Evolutionary conservation across 1,284 basidiomycete species (phyloP).

Genomic region (Ustilago crameri): DNA sequence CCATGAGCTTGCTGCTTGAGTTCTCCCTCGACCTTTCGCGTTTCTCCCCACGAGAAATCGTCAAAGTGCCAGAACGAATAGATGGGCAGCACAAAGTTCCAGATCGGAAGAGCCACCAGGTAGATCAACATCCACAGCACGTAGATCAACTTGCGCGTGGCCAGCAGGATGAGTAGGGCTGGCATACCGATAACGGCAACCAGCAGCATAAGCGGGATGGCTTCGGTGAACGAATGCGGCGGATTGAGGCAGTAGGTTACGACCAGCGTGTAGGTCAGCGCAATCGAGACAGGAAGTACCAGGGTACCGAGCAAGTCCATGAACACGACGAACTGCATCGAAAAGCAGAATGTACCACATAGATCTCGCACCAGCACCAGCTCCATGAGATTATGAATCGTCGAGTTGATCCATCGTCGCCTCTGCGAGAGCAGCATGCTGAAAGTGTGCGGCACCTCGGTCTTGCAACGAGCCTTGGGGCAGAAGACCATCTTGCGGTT

Average conservation of each 20-base stretch:
- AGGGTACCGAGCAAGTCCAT: conserved; percentile 98
- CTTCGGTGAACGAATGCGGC: conserved; percentile 86
- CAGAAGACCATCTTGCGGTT: conserved; percentile 97
- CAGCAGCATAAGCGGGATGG: conserved; percentile 91
- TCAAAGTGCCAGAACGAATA: conserved; percentile 99
- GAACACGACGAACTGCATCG: conserved; percentile 85
- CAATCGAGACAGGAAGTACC: conserved; percentile 92
- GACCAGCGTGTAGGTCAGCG: conserved; percentile 87
- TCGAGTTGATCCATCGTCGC: conserved; percentile 99
- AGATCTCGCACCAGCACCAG: conserved; percentile 95
- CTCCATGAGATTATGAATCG: conserved; percentile 99
- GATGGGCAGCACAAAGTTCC: conserved; percentile 77
- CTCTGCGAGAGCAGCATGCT: conserved; percentile 92
- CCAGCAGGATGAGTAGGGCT: conserved; percentile 89
- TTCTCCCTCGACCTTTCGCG: conserved; percentile 85
- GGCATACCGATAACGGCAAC: conserved; percentile 91
- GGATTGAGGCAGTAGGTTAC: conserved; percentile 81
- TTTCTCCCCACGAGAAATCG: conserved; percentile 99
- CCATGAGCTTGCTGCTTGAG: conserved; percentile 77
- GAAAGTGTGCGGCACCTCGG: conserved; percentile 96
- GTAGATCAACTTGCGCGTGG: conserved; percentile 93
- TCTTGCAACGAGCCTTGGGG: conserved; percentile 93
- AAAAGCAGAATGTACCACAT: conserved; percentile 75
- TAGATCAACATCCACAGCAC: conserved; percentile 98
- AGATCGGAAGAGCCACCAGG: conserved; percentile 73